Evolutionary conservation across 2,329 filamentous ascomycete genomes (phyloP), one percentile per base, ranked within the genome.

Genomic region (Trichoderma koningiopsis): DNA sequence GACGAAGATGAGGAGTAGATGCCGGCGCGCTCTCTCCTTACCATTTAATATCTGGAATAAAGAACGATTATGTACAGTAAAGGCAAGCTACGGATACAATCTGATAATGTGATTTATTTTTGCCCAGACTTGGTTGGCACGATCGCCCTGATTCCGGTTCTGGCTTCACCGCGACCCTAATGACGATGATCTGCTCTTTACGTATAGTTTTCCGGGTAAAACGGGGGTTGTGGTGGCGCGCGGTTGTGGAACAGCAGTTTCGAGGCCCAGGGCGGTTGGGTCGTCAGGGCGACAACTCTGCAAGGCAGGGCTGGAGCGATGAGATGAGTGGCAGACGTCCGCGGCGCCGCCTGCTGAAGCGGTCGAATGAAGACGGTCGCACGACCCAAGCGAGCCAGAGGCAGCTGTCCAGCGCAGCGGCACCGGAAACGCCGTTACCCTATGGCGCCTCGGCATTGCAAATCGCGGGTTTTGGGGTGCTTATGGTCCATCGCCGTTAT

Each of bases 1-100:
- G 33, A 91, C 43, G 87, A 90, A 22, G 82, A 83, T 43, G 77
- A 80, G 57, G 79, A 79, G 65, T 70, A 68, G 56, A 55, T 33
- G 66, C 59, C 53, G 69, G 66, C 29, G 53, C 55, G 66, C 63
- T 43, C 47, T 56, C 71, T 71, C 70, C 71, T 11, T 7, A 49
- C 27, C 70, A 70, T 24, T 67, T 69, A 69, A 69, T 35, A 68
- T 65, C 68, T 71, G 68, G 72, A 72, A 68, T 68, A 56, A 64
- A 56, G 35, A 68, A 73, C 70, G 74, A 73, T 72, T 72, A 73
- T 77, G 76, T 78, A 78, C 70, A 77, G 69, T 77, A 78, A 68
- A 71, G 75, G 66, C 73, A 75, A 77, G 59, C 73, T 75, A 75
- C 74, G 75, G 73, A 76, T 71, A 72, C 72, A 73, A 70, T 69